Percentiles rank a stretch among this genome's conserved stretches.
Evolutionary conservation across 1,284 basidiomycete genomes (phyloP).

Genomic region (Meira nashicola): DNA sequence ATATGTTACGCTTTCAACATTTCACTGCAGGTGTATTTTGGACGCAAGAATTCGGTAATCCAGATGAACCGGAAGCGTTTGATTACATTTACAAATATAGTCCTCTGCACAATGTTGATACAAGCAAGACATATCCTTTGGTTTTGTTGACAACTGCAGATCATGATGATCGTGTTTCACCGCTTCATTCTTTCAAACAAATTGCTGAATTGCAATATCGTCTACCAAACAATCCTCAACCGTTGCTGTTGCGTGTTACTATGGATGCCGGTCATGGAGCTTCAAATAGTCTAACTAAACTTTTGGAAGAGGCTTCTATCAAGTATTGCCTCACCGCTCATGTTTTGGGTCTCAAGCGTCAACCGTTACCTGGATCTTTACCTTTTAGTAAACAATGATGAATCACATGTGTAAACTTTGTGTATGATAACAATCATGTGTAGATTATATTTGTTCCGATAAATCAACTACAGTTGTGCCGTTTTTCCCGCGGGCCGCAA

Average conservation of each 20-base stretch:
- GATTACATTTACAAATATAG: conserved; percentile 47
- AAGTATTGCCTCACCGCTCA: conserved; percentile 41
- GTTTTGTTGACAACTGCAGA: conserved; percentile 45
- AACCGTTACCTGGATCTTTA: not conserved
- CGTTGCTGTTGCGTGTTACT: conserved; percentile 46
- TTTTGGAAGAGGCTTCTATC: conserved; percentile 14
- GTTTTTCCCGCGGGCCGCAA: no score
- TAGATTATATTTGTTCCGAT: no score
- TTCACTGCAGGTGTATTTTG: conserved; percentile 65
- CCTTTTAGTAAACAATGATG: conserved; percentile 59
- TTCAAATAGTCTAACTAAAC: conserved; percentile 47
- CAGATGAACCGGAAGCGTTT: conserved; percentile 51
- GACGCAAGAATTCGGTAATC: conserved; percentile 76
- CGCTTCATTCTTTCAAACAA: conserved; percentile 49
- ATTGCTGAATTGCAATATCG: conserved; percentile 50
- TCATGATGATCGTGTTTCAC: conserved; percentile 50
- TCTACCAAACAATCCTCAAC: conserved; percentile 41
- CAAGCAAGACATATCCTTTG: conserved; percentile 42
- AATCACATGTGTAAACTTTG: conserved; percentile 69
- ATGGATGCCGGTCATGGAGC: conserved; percentile 51
- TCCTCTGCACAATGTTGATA: conserved; percentile 46
- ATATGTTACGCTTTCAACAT: conserved; percentile 60
- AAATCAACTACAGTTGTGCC: no score
- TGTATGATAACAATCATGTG: no score
- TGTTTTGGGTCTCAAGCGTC: conserved; percentile 38